These are phyloP conservation scores for Pestalotiopsis sp. DNA, from an alignment of 2,329 filamentous ascomycete species.

Conservation along the genomic window DNA sequence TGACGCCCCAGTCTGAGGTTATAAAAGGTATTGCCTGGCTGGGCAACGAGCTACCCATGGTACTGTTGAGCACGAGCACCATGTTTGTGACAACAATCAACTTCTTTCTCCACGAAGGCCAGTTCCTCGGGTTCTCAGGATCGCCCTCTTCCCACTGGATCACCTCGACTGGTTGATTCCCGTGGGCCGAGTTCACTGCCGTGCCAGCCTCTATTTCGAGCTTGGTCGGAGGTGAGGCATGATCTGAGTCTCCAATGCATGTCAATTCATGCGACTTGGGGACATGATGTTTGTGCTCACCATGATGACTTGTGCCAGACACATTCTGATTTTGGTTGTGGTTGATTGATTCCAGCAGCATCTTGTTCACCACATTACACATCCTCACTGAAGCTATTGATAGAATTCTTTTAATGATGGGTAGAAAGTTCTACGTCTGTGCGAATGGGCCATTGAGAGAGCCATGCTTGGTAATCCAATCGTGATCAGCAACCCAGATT, in stretches of 20 bases:
- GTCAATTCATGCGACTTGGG: neutral
- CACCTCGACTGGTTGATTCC: neutral
- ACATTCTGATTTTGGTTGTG: neutral
- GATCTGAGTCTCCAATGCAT: neutral
- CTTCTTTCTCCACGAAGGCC: slow-evolving; percentile 45
- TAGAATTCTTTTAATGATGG: neutral
- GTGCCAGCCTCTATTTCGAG: neutral
- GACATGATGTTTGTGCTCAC: neutral
- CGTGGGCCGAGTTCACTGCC: neutral
- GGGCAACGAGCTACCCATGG: slow-evolving; percentile 66
- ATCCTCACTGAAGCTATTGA: neutral
- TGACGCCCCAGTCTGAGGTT: slow-evolving; percentile 57
- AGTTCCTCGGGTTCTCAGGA: neutral
- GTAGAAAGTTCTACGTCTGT: neutral
- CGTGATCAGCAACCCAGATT: neutral
- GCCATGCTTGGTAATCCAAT: neutral
- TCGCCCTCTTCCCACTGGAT: neutral
- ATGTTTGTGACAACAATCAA: slow-evolving; percentile 58
- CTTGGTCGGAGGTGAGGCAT: neutral
- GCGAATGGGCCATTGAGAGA: neutral
- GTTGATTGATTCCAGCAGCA: neutral
- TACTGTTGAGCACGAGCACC: slow-evolving; percentile 67
- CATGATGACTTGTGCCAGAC: neutral
- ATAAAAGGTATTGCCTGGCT: slow-evolving; percentile 65
- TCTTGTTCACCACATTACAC: neutral